Evolutionary conservation across 441 rosid genomes (phyloP).

Genomic region (Croton setiger): DNA sequence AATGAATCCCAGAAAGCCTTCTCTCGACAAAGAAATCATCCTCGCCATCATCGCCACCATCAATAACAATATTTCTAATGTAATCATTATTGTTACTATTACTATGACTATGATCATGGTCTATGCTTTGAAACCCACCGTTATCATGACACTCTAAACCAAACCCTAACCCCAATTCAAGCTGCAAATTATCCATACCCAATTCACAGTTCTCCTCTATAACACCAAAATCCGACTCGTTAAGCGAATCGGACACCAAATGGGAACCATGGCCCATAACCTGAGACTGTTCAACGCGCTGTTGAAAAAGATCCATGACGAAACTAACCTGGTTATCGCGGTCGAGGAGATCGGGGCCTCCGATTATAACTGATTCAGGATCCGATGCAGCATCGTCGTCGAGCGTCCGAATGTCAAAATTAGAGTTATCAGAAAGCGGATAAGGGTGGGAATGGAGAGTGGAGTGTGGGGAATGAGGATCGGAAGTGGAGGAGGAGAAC

Average conservation of each 20-base stretch:
- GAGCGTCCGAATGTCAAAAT: constrained; percentile 2
- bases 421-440: constrained; percentile 3
- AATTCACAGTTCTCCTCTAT: constrained; percentile 35
- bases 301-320: constrained; percentile 78
- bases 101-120: constrained; percentile 4
- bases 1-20: constrained; percentile 33
- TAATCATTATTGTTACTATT: constrained; percentile 23
- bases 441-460: not conserved
- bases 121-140: constrained; percentile 29
- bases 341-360: constrained; percentile 37
- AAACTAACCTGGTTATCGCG: constrained; percentile 59
- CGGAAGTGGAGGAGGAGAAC: constrained; percentile 9
- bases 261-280: constrained; percentile 24
- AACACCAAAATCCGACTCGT: constrained; percentile 44
- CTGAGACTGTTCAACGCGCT: constrained; percentile 71
- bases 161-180: constrained; percentile 51
- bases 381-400: constrained; percentile 32
- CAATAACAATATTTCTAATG: constrained; percentile 20
- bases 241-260: constrained; percentile 33
- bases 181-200: constrained; percentile 38
- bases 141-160: constrained; percentile 31
- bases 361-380: constrained; percentile 34
- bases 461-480: not conserved
- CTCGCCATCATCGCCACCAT: constrained; percentile 27
- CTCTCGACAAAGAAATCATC: constrained; percentile 52